Percentiles rank a stretch among this genome's conserved stretches.
These are phyloP conservation scores for Prunus mume DNA, from an alignment of 306 rosid species.

Conservation along the genomic window DNA sequence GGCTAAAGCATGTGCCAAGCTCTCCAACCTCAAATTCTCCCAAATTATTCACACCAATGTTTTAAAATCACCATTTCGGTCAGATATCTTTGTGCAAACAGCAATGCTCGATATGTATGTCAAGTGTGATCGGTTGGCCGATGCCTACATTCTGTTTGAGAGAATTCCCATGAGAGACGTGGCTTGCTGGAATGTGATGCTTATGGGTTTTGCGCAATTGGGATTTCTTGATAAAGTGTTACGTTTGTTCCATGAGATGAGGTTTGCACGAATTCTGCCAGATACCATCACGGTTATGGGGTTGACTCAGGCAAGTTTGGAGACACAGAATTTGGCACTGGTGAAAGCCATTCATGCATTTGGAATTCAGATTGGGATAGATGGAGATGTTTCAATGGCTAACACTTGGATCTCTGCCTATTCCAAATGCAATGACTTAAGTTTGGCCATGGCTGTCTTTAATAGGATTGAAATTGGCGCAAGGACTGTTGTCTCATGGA, in stretches of 20 bases:
- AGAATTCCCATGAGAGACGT: slow-evolving; percentile 49
- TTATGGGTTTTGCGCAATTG: slow-evolving; percentile 47
- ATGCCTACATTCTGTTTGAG: slow-evolving; percentile 48
- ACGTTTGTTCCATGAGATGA: slow-evolving; percentile 42
- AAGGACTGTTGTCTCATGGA: slow-evolving; percentile 71
- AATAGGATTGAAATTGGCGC: slow-evolving; percentile 33
- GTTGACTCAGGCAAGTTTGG: slow-evolving; percentile 32
- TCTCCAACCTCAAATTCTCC: slow-evolving; percentile 34
- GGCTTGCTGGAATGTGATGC: slow-evolving; percentile 64
- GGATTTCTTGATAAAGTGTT: slow-evolving; percentile 36
- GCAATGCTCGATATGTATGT: slow-evolving; percentile 51
- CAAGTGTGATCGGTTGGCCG: slow-evolving; percentile 37
- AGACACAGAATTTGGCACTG: slow-evolving; percentile 27
- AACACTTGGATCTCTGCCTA: slow-evolving; percentile 70
- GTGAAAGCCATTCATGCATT: slow-evolving; percentile 48
- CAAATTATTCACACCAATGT: slow-evolving; percentile 45
- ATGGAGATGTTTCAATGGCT: slow-evolving; percentile 40
- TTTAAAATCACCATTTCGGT: slow-evolving; percentile 42
- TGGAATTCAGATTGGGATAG: slow-evolving; percentile 49
- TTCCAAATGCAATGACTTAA: slow-evolving; percentile 54
- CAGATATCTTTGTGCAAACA: slow-evolving; percentile 44
- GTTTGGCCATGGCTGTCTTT: slow-evolving; percentile 39
- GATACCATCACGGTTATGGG: slow-evolving; percentile 56
- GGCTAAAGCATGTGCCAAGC: slow-evolving; percentile 51
- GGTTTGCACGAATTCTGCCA: slow-evolving; percentile 42